These are phyloP conservation scores for Bidens hawaiensis DNA, from an alignment of 140 eudicot genomes.

Conservation along the genomic window DNA sequence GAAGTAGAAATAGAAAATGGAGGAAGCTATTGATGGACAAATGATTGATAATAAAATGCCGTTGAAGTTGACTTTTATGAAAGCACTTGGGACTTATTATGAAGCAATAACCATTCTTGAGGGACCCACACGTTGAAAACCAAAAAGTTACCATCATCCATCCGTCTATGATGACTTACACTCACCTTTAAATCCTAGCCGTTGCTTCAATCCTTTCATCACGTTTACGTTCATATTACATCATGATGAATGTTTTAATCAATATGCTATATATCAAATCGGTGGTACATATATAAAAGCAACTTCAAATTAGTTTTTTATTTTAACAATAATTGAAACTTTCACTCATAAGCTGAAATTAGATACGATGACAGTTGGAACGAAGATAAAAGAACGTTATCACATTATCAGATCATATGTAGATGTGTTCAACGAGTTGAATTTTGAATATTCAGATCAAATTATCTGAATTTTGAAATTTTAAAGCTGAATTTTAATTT, in stretches of 20 bases:
- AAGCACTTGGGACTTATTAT: slow-evolving; percentile 18
- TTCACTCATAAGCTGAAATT: too few relatives aligned
- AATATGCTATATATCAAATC: neutral
- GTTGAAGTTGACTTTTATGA: slow-evolving; percentile 26
- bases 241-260: neutral
- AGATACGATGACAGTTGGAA: too few relatives aligned
- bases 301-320: too few relatives aligned
- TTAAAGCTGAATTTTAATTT: too few relatives aligned
- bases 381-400: too few relatives aligned
- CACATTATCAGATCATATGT: too few relatives aligned
- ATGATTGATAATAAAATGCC: slow-evolving; percentile 19
- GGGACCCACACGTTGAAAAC: slow-evolving; percentile 22
- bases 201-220: neutral
- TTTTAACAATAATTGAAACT: too few relatives aligned
- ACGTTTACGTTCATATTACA: slow-evolving; percentile 20
- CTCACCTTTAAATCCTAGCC: slow-evolving; percentile 2
- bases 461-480: too few relatives aligned
- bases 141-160: slow-evolving; percentile 7
- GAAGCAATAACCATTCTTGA: slow-evolving; percentile 15
- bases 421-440: too few relatives aligned
- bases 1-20: too few relatives aligned
- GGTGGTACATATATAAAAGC: neutral
- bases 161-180: neutral
- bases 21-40: slow-evolving; percentile 6
- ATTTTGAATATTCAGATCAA: too few relatives aligned